These are phyloP conservation scores for Tripterygium wilfordii DNA, from an alignment of 177 flowering plant species.

Conservation along the genomic window DNA sequence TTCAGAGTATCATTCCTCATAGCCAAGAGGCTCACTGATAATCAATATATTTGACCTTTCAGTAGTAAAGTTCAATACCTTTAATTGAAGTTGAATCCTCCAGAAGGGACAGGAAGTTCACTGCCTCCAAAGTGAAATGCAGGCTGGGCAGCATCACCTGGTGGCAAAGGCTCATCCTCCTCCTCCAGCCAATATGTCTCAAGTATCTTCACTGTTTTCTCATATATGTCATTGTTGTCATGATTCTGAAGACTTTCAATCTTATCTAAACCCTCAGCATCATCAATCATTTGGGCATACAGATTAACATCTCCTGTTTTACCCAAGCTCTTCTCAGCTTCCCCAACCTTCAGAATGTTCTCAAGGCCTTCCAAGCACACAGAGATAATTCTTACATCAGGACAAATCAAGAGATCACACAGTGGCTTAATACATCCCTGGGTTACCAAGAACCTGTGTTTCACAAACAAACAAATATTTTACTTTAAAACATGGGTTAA, in stretches of 20 bases:
- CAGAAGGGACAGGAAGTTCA: conserved; percentile 46
- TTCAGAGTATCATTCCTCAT: too few species aligned
- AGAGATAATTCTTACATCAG: conserved; percentile 58
- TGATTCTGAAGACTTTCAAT: conserved; percentile 54
- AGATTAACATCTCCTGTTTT: conserved; percentile 34
- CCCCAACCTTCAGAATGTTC: conserved; percentile 69
- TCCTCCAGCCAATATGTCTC: conserved; percentile 72
- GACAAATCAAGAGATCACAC: conserved; percentile 52
- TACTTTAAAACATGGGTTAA: too few species aligned
- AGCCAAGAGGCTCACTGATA: too few species aligned
- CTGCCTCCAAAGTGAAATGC: conserved; percentile 52
- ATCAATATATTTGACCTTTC: too few species aligned
- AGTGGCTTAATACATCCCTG: conserved; percentile 52
- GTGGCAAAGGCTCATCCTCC: conserved; percentile 35
- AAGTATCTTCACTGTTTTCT: conserved; percentile 69
- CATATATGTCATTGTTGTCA: conserved; percentile 68
- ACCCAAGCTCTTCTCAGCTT: conserved; percentile 52
- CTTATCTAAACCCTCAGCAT: conserved; percentile 59
- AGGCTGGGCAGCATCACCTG: conserved; percentile 43
- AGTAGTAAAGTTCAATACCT: conserved; percentile 19
- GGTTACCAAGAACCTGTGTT: conserved; percentile 36
- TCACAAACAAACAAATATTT: conserved; percentile 2
- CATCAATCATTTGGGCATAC: conserved; percentile 53
- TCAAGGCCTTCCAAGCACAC: conserved; percentile 73
- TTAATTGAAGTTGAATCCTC: conserved; percentile 65